These are phyloP conservation scores for Stevia rebaudiana DNA, from an alignment of 140 eudicot genomes.

Conservation along the genomic window DNA sequence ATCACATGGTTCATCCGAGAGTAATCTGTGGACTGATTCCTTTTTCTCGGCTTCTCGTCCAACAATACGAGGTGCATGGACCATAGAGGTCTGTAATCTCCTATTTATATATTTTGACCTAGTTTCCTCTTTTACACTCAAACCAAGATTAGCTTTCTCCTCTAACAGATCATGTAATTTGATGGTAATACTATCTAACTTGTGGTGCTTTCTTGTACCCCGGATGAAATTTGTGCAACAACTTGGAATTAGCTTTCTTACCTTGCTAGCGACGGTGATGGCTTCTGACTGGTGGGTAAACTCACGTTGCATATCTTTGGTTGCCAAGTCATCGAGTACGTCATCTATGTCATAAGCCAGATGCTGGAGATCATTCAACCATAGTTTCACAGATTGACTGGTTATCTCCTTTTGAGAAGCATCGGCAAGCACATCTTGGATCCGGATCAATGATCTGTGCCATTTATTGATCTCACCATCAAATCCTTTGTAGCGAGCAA, in stretches of 20 bases:
- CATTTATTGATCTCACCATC: too few species aligned
- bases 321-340: too few species aligned
- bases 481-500: too few species aligned
- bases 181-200: not conserved
- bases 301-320: too few species aligned
- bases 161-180: not conserved
- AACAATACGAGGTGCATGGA: not conserved
- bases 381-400: too few species aligned
- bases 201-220: not conserved
- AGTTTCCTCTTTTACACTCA: not conserved
- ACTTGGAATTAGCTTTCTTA: conserved; percentile 2
- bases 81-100: conserved; percentile 1
- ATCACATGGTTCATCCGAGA: not conserved
- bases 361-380: too few species aligned
- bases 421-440: too few species aligned
- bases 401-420: too few species aligned
- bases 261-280: too few species aligned
- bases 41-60: conserved; percentile 7
- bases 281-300: too few species aligned
- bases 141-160: conserved; percentile 4
- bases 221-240: not conserved
- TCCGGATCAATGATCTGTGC: too few species aligned
- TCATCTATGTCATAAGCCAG: too few species aligned
- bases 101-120: not conserved
- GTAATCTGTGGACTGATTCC: not conserved